Conservation (phyloP, 2,329 filamentous ascomycete genomes). For the Colletotrichum trifolii region DNA sequence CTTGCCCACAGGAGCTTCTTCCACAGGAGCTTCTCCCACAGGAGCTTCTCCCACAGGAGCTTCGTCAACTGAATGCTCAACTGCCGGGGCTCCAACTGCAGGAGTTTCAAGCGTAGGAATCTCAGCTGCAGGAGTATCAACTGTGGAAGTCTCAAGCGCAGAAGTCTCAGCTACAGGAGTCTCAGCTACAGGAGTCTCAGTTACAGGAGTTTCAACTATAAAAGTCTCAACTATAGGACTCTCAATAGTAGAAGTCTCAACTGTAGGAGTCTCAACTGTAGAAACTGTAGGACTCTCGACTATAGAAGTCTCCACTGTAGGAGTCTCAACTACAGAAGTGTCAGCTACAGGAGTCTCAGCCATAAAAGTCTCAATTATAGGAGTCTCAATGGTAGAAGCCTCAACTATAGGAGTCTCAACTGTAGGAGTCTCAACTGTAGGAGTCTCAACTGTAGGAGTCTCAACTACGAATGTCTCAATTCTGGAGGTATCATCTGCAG, state of each 20-base stretch:
- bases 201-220: not conserved
- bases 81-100: not conserved
- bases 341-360: not conserved
- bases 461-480: not conserved
- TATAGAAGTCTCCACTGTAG: not conserved
- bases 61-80: not conserved
- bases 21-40: too few species aligned
- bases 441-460: not conserved
- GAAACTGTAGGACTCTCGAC: not conserved
- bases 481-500: not conserved
- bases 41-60: not conserved
- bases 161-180: conserved; percentile 1
- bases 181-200: conserved; percentile 1
- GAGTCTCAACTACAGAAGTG: not conserved
- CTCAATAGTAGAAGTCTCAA: conserved; percentile 9
- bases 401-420: not conserved
- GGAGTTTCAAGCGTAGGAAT: not conserved
- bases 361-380: not conserved
- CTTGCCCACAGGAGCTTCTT: too few species aligned
- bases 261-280: not conserved
- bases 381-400: not conserved
- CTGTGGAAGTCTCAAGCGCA: not conserved
- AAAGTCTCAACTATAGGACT: conserved; percentile 4
- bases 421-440: not conserved
- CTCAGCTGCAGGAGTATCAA: conserved; percentile 8